These are phyloP conservation scores for Phytophthora crassamura DNA, from an alignment of 352 stramenopile species.

Conservation along the genomic window DNA sequence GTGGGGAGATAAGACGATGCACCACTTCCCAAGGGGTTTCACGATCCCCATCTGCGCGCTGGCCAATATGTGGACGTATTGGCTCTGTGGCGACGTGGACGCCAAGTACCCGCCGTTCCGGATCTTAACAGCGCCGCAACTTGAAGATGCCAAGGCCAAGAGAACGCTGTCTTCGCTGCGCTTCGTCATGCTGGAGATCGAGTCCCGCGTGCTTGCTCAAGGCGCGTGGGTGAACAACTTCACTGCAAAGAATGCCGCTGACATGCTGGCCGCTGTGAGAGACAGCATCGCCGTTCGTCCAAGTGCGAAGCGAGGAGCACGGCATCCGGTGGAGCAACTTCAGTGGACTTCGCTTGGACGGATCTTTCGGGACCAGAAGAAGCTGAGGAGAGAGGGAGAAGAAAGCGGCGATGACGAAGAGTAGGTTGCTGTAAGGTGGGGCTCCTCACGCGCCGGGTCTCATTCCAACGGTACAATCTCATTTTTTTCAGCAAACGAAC, in stretches of 20 bases:
- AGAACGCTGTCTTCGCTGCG: conserved; percentile 20
- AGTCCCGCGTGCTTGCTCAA: conserved; percentile 27
- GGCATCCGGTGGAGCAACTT: conserved; percentile 19
- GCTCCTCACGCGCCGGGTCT: background rate
- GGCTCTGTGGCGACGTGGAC: conserved; percentile 19
- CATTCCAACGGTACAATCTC: background rate
- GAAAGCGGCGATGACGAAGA: conserved; percentile 11
- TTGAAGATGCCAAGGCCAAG: conserved; percentile 15
- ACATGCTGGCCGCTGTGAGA: conserved; percentile 32
- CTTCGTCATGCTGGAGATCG: conserved; percentile 37
- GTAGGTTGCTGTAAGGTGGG: background rate
- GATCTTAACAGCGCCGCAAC: conserved; percentile 20
- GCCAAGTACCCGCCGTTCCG: conserved; percentile 30
- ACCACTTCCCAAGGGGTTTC: conserved; percentile 31
- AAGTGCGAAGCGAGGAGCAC: conserved; percentile 5
- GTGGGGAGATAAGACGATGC: conserved; percentile 30
- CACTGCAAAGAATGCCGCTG: conserved; percentile 15
- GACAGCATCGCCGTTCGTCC: conserved; percentile 23
- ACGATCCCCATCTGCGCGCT: conserved; percentile 17
- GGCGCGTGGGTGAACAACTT: conserved; percentile 24
- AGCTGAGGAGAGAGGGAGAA: background rate
- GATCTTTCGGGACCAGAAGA: conserved; percentile 27
- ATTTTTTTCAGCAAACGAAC: background rate
- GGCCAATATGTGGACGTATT: conserved; percentile 24
- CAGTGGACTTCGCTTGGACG: conserved; percentile 33